Conservation (phyloP, 257 asterid genomes). For the Agastache rugosa region DNA sequence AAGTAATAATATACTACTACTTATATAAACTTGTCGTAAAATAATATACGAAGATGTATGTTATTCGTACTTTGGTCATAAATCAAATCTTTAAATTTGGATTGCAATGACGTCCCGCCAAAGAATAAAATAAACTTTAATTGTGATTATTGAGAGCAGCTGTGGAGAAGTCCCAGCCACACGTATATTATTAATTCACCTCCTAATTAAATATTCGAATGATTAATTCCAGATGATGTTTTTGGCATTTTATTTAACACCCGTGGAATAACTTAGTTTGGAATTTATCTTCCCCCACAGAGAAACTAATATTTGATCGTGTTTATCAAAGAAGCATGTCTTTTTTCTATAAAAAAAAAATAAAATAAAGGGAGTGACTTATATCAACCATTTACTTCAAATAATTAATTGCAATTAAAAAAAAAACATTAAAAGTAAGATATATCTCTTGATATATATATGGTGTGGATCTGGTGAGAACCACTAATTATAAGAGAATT, state of each 20-base stretch:
- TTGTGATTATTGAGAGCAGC: conserved; percentile 3
- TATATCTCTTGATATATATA: no score
- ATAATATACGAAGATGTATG: background rate
- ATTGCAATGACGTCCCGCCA: background rate
- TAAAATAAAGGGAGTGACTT: no score
- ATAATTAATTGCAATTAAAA: no score
- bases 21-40: background rate
- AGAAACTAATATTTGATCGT: no score
- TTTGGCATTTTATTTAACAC: background rate
- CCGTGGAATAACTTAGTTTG: background rate
- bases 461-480: no score
- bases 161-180: conserved; percentile 17
- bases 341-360: no score
- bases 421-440: no score
- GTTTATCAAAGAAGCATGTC: no score
- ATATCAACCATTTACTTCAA: no score
- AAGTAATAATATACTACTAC: background rate
- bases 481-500: no score
- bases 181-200: background rate
- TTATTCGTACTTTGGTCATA: background rate
- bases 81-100: conserved; percentile 10
- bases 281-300: background rate
- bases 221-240: conserved; percentile 1
- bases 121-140: background rate
- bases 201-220: background rate